A percentile compares a stretch with the other conserved stretches of the same genome.
Evolutionary conservation across 129 eudicot species (phyloP).

Genomic region (Smallanthus sonchifolius): DNA sequence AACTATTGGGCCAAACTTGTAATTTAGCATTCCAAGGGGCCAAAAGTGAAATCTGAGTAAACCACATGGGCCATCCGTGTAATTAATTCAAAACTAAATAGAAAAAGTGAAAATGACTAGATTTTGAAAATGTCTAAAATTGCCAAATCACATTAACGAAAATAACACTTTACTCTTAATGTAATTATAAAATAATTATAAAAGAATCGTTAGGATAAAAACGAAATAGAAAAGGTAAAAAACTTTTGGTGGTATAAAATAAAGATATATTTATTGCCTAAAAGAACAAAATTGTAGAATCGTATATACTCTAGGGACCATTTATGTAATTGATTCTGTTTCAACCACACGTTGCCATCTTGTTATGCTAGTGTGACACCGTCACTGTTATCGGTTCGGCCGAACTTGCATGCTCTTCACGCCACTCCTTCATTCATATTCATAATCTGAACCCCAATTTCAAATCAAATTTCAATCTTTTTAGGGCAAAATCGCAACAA

Average conservation of each 20-base stretch:
- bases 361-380: not conserved
- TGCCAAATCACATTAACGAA: too few species aligned
- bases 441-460: not conserved
- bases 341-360: constrained; percentile 23
- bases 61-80: too few species aligned
- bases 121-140: too few species aligned
- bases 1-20: too few species aligned
- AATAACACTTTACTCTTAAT: too few species aligned
- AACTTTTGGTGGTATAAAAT: not conserved
- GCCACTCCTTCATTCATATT: constrained; percentile 11
- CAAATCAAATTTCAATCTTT: not conserved
- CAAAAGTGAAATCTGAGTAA: too few species aligned
- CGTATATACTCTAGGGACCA: not conserved
- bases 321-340: not conserved
- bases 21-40: too few species aligned
- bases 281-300: not conserved
- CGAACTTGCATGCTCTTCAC: constrained; percentile 32
- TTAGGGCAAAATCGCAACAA: not conserved
- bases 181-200: too few species aligned
- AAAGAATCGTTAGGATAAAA: too few species aligned
- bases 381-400: constrained; percentile 27
- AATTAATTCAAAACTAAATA: too few species aligned
- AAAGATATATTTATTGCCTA: not conserved
- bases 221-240: not conserved
- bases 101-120: too few species aligned